Percentiles rank a stretch among this genome's conserved stretches.
These are phyloP conservation scores for Fusarium tanahbumbuense DNA, from an alignment of 2,329 filamentous ascomycete species.

Conservation along the genomic window DNA sequence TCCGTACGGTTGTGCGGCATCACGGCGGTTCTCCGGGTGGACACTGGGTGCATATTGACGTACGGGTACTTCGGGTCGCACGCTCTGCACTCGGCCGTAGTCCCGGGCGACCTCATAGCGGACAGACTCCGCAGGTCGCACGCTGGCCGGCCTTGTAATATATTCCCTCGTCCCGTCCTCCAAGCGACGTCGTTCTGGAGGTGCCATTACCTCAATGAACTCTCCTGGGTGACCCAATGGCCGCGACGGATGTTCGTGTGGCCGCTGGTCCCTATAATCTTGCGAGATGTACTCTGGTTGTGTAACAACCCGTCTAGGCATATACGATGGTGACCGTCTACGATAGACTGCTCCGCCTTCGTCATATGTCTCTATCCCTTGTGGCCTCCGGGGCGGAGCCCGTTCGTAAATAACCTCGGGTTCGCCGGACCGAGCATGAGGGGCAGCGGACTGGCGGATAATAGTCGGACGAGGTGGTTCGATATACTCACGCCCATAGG, in stretches of 20 bases:
- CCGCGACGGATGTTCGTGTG: slow-evolving; percentile 68
- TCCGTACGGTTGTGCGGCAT: slow-evolving; percentile 49
- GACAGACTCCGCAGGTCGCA: slow-evolving; percentile 63
- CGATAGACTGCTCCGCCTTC: slow-evolving; percentile 64
- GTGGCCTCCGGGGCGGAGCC: slow-evolving; percentile 63
- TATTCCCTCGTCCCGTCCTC: slow-evolving; percentile 66
- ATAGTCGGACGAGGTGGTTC: slow-evolving; percentile 62
- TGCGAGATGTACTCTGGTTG: slow-evolving; percentile 69
- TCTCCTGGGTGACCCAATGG: slow-evolving; percentile 58
- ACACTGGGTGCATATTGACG: slow-evolving; percentile 47
- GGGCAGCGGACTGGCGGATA: slow-evolving; percentile 64
- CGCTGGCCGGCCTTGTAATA: slow-evolving; percentile 66
- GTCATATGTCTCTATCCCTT: slow-evolving; percentile 59
- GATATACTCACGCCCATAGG: slow-evolving; percentile 82
- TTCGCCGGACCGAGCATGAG: slow-evolving; percentile 59
- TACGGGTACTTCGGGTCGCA: slow-evolving; percentile 52
- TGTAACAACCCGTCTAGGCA: slow-evolving; percentile 69
- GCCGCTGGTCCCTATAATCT: slow-evolving; percentile 64
- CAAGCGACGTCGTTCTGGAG: slow-evolving; percentile 55
- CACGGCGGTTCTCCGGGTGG: slow-evolving; percentile 47
- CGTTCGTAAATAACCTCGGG: slow-evolving; percentile 75
- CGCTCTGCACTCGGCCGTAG: slow-evolving; percentile 60
- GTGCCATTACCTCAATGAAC: slow-evolving; percentile 60
- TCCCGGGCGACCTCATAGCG: slow-evolving; percentile 57
- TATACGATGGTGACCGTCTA: slow-evolving; percentile 62